Evolutionary conservation across 108 stramenopile species (phyloP), one percentile per base, ranked within the genome.

Genomic region (Craspedostauros australis): DNA sequence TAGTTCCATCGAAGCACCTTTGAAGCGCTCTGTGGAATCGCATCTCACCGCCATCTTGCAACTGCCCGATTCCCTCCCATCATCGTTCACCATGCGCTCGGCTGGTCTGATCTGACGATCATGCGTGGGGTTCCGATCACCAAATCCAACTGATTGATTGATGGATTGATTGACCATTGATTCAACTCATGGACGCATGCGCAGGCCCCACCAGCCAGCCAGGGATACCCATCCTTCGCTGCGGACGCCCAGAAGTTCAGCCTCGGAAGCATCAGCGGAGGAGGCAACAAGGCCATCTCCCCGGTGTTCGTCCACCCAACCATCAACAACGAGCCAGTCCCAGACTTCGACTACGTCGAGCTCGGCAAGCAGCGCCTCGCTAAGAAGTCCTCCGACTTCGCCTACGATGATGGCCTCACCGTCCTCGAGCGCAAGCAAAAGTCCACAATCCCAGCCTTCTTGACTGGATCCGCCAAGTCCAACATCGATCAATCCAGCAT

Each of bases 351-450:
- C 49, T 73, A 66, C 72, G 57, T 56, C 50, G 72, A 66, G 25
- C 66, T 66, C 45, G 72, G 66, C 21, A 62, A 61, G 67, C 52
- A 43, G 46, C 72, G 66, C 9, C 8, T 29, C 22, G 26, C 43
- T n/a, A 55, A 61, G 34, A 66, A 30, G 31, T 33, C 30, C 21
- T 23, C 55, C 0, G 69, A 51, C 27, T 62, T 40, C 50, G 62
- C 54, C 28, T 69, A 56, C 60, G 77, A 78, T 30, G 77, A 78
- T 61, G 77, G 77, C 54, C 68, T 78, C 16, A 73, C 72, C 39
- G 72, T 58, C 18, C 58, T 78, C 20, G 77, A 78, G 46, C 68
- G 77, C 55, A 73, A 57, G 58, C 77, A 78, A 63, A 46, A 64
- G n/a, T 29, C 40, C 27, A 62, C 54, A 42, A 50, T 70, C 28